Evolutionary conservation across 176 grass and related monocot species (phyloP).

Genomic region (Zoysia pacifica): DNA sequence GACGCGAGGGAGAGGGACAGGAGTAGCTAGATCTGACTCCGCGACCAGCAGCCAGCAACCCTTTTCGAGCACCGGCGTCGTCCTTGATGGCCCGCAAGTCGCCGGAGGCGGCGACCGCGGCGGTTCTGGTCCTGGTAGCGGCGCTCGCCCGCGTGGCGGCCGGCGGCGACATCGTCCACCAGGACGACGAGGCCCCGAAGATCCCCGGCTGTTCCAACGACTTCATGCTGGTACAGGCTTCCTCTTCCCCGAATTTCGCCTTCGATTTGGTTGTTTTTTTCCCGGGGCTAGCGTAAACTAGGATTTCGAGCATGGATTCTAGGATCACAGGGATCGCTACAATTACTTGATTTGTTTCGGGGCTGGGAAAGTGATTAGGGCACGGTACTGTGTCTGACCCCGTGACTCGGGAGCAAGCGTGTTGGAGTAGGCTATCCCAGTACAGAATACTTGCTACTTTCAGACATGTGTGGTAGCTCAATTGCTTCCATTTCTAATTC

Average conservation of each 20-base stretch:
- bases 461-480: background rate
- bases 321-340: background rate
- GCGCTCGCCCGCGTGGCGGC: constrained; percentile 48
- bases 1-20: too few species aligned
- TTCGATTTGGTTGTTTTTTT: background rate
- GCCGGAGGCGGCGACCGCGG: constrained; percentile 15
- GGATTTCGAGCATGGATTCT: background rate
- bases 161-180: constrained; percentile 88
- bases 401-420: background rate
- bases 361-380: background rate
- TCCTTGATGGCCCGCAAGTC: constrained; percentile 23
- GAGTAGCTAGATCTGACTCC: too few species aligned
- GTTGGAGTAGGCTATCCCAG: background rate
- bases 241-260: background rate
- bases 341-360: constrained; percentile 6
- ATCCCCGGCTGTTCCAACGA: constrained; percentile 87
- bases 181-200: constrained; percentile 86
- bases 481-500: background rate
- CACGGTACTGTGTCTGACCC: too few species aligned
- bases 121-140: constrained; percentile 37
- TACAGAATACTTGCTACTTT: background rate
- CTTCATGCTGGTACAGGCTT: constrained; percentile 68
- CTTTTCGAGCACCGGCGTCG: background rate
- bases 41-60: background rate
- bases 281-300: background rate